phyloP scores from a whole-genome alignment of 2,329 filamentous ascomycete species.

The Fusarium secorum region DNA sequence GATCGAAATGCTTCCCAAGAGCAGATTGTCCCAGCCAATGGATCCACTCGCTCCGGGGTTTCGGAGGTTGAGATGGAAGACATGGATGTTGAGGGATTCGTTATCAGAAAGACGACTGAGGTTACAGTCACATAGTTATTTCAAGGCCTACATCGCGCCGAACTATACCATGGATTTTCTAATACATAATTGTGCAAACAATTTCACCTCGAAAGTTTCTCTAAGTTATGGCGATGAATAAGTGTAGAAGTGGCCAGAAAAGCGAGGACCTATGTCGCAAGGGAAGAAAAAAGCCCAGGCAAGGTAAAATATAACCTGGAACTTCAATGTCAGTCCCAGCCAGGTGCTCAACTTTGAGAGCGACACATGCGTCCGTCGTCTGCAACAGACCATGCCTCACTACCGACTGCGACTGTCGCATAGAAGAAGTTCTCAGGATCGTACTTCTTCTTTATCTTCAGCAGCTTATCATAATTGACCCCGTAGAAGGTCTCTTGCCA shows the following conservation, averaged over 20 bases:
- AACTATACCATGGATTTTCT: neutral
- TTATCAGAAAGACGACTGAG: slow-evolving; percentile 35
- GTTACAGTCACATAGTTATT: slow-evolving; percentile 9
- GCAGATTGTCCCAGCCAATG: slow-evolving; percentile 9
- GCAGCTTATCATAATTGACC: slow-evolving; percentile 52
- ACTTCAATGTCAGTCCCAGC: neutral
- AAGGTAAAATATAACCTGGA: too few species aligned
- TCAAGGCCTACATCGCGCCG: rapidly evolving
- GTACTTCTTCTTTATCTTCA: slow-evolving; percentile 58
- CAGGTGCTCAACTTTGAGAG: neutral
- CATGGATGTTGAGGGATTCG: slow-evolving; percentile 19
- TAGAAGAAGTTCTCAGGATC: slow-evolving; percentile 58
- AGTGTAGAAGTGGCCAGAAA: rapidly evolving
- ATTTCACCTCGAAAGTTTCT: rapidly evolving
- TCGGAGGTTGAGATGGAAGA: slow-evolving; percentile 15
- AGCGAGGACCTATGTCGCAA: rapidly evolving
- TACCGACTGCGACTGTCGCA: slow-evolving; percentile 57
- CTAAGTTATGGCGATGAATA: neutral
- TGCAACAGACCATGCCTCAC: slow-evolving; percentile 54
- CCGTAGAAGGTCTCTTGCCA: slow-evolving; percentile 58
- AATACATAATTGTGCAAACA: slow-evolving; percentile 4
- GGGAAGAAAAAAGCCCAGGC: too few species aligned
- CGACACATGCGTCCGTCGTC: slow-evolving; percentile 30
- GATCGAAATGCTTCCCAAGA: slow-evolving; percentile 22
- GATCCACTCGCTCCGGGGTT: slow-evolving; percentile 16